Evolutionary conservation across 352 stramenopile genomes (phyloP).

Genomic region (Paralagenidium karlingii): DNA sequence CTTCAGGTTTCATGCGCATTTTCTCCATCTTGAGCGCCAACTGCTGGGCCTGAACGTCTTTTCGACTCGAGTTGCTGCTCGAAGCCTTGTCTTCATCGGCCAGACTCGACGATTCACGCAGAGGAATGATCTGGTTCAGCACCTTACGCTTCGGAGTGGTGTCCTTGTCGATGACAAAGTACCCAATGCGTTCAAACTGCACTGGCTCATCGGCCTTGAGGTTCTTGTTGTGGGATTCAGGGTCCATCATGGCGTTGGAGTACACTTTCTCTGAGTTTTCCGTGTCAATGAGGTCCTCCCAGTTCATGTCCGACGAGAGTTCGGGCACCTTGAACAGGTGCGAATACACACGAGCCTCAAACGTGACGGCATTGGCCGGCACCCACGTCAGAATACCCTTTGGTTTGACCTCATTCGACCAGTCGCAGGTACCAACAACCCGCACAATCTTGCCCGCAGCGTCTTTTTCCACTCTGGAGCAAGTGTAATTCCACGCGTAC

Average conservation of each 20-base stretch:
- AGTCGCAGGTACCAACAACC: slow-evolving; percentile 54
- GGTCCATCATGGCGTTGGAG: slow-evolving; percentile 82
- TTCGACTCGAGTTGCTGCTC: slow-evolving; percentile 46
- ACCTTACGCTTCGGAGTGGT: slow-evolving; percentile 86
- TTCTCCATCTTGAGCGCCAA: slow-evolving; percentile 87
- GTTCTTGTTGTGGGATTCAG: slow-evolving; percentile 39
- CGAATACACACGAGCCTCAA: slow-evolving; percentile 94
- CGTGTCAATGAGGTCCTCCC: slow-evolving; percentile 76
- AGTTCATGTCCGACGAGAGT: slow-evolving; percentile 42
- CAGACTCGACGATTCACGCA: slow-evolving; percentile 75
- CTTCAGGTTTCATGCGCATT: slow-evolving; percentile 80
- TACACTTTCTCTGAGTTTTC: slow-evolving; percentile 77
- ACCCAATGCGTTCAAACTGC: slow-evolving; percentile 97
- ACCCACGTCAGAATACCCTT: slow-evolving; percentile 97
- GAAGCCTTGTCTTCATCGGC: slow-evolving; percentile 29
- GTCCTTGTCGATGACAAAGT: slow-evolving; percentile 96
- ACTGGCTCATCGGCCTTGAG: slow-evolving; percentile 54
- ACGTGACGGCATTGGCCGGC: slow-evolving; percentile 47
- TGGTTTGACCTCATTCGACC: slow-evolving; percentile 70
- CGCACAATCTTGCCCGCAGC: slow-evolving; percentile 33
- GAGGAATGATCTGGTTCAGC: slow-evolving; percentile 94
- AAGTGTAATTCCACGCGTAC: slow-evolving; percentile 92
- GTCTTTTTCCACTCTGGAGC: slow-evolving; percentile 73
- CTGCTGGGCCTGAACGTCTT: slow-evolving; percentile 73
- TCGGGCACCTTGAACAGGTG: slow-evolving; percentile 93